phyloP scores from a whole-genome alignment of 257 asterid genomes.

The Jaltomata sinuosa region DNA sequence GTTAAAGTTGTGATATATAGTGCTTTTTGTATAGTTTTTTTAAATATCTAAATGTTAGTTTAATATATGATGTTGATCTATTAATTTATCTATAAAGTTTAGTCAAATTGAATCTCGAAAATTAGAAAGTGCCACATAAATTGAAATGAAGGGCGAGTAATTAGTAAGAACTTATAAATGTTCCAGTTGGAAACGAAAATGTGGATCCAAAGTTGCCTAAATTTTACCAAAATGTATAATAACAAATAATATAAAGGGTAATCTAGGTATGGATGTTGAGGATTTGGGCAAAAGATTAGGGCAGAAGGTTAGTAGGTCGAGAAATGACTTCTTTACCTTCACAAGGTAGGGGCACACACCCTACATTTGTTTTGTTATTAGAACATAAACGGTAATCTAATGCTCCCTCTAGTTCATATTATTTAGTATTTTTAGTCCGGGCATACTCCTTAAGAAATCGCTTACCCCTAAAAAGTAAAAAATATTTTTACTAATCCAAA shows the following conservation, averaged over 20 bases:
- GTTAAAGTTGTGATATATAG: background rate
- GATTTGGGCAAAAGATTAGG: too few relatives aligned
- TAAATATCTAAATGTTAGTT: background rate
- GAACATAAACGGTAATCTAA: too few relatives aligned
- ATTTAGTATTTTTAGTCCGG: too few relatives aligned
- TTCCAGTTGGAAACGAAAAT: background rate
- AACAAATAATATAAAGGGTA: background rate
- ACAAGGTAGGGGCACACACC: too few relatives aligned
- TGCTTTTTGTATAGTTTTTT: background rate
- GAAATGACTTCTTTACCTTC: too few relatives aligned
- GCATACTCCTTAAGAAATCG: too few relatives aligned
- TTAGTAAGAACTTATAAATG: background rate
- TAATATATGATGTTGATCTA: background rate
- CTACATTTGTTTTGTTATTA: too few relatives aligned
- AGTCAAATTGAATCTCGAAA: background rate
- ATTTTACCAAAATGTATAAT: background rate
- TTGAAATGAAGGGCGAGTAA: background rate
- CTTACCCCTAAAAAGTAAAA: too few relatives aligned
- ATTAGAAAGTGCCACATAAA: background rate
- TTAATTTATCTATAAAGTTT: background rate
- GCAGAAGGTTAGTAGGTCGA: background rate
- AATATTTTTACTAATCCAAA: too few relatives aligned
- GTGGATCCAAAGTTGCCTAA: background rate
- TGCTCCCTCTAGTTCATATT: too few relatives aligned
- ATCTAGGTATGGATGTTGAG: background rate